phyloP scores from a whole-genome alignment of 208 protist species.

The Leishmania martiniquensis region DNA sequence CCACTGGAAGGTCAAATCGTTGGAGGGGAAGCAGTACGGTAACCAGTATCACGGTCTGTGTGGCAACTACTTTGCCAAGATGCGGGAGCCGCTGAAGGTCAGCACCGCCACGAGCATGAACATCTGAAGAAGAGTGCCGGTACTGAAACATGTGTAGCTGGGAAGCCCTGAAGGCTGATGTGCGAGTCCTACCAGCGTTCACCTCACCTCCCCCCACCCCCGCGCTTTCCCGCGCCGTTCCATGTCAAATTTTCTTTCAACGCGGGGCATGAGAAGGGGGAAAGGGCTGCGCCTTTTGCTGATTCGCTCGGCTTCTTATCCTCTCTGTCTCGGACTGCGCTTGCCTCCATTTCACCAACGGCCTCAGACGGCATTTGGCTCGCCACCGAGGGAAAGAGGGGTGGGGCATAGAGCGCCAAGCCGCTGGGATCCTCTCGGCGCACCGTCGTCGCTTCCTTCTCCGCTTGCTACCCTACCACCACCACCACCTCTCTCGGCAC shows the following conservation, averaged over 20 bases:
- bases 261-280: neutral
- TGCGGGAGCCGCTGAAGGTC: constrained; percentile 36
- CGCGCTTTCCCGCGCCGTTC: neutral
- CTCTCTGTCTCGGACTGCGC: too few relatives aligned
- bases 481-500: too few relatives aligned
- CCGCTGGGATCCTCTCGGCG: neutral
- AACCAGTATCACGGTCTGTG: constrained; percentile 72
- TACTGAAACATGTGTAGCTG: neutral
- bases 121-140: constrained; percentile 36
- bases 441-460: neutral
- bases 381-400: neutral
- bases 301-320: neutral
- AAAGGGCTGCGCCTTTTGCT: neutral
- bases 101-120: constrained; percentile 78
- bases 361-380: neutral
- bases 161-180: neutral
- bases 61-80: constrained; percentile 66
- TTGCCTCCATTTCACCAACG: neutral
- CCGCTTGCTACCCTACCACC: neutral
- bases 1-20: constrained; percentile 68
- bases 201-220: neutral
- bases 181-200: neutral
- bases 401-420: neutral
- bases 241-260: neutral
- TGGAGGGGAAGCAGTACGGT: constrained; percentile 74